These are phyloP conservation scores for Neurospora sp. DNA, from an alignment of 2,329 filamentous ascomycete species.

Conservation along the genomic window DNA sequence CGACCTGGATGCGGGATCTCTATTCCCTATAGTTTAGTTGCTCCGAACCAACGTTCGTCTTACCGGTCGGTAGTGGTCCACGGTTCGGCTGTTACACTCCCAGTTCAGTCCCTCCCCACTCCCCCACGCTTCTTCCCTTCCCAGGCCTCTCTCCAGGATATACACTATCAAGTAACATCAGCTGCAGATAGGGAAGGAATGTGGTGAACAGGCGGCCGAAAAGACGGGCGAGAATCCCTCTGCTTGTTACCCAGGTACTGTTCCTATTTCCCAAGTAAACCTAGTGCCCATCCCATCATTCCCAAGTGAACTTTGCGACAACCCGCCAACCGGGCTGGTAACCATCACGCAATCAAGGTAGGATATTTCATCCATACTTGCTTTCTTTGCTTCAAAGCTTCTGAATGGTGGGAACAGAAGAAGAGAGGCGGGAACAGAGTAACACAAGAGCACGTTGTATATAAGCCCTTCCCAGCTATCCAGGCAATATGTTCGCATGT, in stretches of 20 bases:
- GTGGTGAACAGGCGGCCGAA: no score
- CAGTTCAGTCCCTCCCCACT: background rate
- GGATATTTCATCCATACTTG: background rate
- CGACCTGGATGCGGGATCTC: background rate
- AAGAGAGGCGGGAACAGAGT: background rate
- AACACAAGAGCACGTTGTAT: background rate
- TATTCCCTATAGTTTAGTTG: background rate
- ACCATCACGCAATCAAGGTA: background rate
- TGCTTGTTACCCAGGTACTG: no score
- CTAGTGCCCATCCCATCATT: background rate
- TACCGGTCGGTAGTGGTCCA: background rate
- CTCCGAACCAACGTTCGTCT: background rate
- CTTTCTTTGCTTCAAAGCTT: background rate
- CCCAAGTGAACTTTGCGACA: background rate
- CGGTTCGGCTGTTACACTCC: background rate
- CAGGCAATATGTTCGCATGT: background rate
- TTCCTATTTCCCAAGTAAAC: no score
- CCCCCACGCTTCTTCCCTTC: background rate
- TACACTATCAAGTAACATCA: background rate
- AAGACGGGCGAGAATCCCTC: no score
- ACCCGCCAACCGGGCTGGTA: background rate
- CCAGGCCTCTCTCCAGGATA: background rate
- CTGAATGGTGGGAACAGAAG: background rate
- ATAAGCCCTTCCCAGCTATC: background rate
- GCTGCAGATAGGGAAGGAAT: no score